These are phyloP conservation scores for Nymphaea colorata DNA, from an alignment of 164 flowering plant species.

Conservation along the genomic window DNA sequence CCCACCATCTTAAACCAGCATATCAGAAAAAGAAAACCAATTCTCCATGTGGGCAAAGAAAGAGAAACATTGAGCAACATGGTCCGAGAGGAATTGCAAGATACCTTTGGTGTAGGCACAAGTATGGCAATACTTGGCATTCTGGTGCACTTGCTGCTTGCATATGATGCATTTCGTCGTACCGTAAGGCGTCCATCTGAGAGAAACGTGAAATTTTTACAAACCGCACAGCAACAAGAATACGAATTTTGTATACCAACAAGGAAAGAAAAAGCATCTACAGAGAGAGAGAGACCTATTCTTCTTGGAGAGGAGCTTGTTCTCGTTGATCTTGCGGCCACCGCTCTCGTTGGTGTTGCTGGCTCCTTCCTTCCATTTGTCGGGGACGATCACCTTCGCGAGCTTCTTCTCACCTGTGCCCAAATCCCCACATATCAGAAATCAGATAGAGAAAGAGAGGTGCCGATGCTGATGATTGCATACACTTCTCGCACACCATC, in stretches of 20 bases:
- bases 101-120: constrained; percentile 93
- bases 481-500: constrained; percentile 90
- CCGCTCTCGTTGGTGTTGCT: constrained; percentile 90
- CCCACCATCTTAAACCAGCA: background rate
- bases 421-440: background rate
- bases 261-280: background rate
- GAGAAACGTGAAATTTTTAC: background rate
- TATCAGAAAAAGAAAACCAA: background rate
- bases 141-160: constrained; percentile 98
- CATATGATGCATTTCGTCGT: constrained; percentile 83
- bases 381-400: constrained; percentile 88
- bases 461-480: constrained; percentile 4
- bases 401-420: constrained; percentile 76
- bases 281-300: constrained; percentile 37
- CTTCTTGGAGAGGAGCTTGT: constrained; percentile 95
- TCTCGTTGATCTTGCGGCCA: constrained; percentile 98
- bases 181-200: constrained; percentile 96
- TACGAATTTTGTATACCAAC: background rate
- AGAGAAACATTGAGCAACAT: too few species aligned
- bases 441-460: background rate
- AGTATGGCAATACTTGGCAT: constrained; percentile 89
- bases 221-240: background rate
- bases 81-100: too few species aligned
- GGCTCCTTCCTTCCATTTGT: constrained; percentile 99
- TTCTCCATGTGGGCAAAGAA: background rate